A percentile compares a stretch with the other conserved stretches of the same genome.
phyloP scores from a whole-genome alignment of 768 basidiomycete genomes.

The Sporobolomyces pararoseus region DNA sequence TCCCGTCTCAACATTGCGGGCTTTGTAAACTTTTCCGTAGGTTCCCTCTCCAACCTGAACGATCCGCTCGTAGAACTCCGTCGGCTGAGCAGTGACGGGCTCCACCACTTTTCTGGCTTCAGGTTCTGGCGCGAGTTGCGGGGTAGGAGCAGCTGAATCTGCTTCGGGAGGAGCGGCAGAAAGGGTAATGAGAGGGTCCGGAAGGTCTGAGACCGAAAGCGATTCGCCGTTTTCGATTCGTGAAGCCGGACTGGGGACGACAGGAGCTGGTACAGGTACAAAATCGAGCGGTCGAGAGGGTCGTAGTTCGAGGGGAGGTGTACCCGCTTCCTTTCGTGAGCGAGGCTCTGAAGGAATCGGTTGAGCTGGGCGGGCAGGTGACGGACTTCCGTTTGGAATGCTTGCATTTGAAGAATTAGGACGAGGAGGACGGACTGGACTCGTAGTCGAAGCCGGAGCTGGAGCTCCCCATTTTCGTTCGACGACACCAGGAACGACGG shows the following conservation, averaged over 20 bases:
- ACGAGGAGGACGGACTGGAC: not conserved
- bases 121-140: not conserved
- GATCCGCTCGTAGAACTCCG: constrained; percentile 69
- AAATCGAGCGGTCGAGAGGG: not conserved
- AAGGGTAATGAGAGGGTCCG: not conserved
- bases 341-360: not conserved
- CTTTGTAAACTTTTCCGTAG: constrained; percentile 97
- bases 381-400: not conserved
- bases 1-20: constrained; percentile 72
- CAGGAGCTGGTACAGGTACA: too few relatives aligned
- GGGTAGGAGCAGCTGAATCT: not conserved
- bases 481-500: constrained; percentile 1
- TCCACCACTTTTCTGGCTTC: not conserved
- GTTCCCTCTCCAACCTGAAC: constrained; percentile 97
- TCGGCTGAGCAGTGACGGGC: not conserved
- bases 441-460: not conserved
- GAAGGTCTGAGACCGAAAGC: too few relatives aligned
- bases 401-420: not conserved
- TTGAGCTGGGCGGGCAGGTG: not conserved
- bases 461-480: constrained; percentile 16
- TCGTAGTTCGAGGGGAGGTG: not conserved
- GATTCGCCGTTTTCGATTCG: too few relatives aligned
- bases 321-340: not conserved
- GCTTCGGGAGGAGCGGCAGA: not conserved
- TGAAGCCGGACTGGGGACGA: too few relatives aligned